Evolutionary conservation across 2,329 filamentous ascomycete species (phyloP), one percentile per base, ranked within the genome.

Genomic region (Ophiocordyceps camponoti-leonardi): DNA sequence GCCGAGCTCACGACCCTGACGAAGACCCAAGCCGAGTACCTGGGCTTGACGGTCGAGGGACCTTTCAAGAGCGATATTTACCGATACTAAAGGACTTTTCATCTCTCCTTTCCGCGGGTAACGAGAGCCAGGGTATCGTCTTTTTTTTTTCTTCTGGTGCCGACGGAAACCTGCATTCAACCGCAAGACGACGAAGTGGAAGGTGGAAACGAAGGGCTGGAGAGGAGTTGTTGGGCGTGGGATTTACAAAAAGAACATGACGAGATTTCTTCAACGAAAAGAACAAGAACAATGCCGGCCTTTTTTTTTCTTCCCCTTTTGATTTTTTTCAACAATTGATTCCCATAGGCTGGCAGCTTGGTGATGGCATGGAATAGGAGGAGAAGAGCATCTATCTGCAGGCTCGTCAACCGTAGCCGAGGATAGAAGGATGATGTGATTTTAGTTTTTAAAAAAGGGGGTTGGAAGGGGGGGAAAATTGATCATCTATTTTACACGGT

Each of bases 1-100:
- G 92, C 77, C 61, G 87, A 96, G 78, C 79, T 98, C 61, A 85
- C 82, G 66, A 81, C 79, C 67, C 81, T 98, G 64, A 86, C 79
- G 62, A 61, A 74, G 49, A 83, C 83, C 58, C 92, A 98, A 77
- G 83, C 86, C 56, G 92, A 96, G 62, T 98, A 98, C 75, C 83
- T 96, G 63, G 79, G 86, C 58, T 75, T 98, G 56, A 75, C 80
- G 49, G 62, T 78, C 52, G 83, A 88, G 73, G 92, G 92, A 64
- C 92, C 92, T 58, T 98, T 77, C 84, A 98, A 98, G 86, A 75
- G 73, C 68, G 90, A 96, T 57, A 85, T 88, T 58, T 67, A 67
- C 65, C 65, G 65, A 60, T 67, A 67, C 63, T 67, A 67, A 67
- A 56, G 53, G 51, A 42, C 28, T 43, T 57, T 58, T 59, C 64